Percentiles rank a stretch among this genome's conserved stretches.
phyloP scores from a whole-genome alignment of 139 green algal species.

The Parachlorella kessleri region DNA sequence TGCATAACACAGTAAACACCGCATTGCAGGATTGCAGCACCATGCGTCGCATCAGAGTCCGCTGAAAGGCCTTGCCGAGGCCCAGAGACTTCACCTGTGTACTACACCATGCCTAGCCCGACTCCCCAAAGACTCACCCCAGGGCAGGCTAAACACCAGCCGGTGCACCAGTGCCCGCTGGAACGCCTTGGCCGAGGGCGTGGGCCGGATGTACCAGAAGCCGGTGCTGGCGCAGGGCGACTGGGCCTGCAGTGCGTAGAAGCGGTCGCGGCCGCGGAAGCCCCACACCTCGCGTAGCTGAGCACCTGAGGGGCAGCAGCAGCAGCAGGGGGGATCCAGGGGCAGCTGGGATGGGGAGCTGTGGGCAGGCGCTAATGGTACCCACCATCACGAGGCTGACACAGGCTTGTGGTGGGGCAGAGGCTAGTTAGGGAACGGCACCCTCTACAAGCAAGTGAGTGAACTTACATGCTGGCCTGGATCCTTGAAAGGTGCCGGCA shows the following conservation, averaged over 20 bases:
- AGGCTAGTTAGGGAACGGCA: too few species aligned
- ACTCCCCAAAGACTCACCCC: too few species aligned
- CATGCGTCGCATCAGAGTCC: too few species aligned
- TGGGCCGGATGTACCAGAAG: neutral
- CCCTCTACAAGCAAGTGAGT: too few species aligned
- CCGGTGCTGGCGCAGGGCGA: neutral
- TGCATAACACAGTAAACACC: too few species aligned
- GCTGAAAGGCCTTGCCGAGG: too few species aligned
- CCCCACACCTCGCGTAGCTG: neutral
- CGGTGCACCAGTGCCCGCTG: neutral
- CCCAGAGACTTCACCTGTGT: too few species aligned
- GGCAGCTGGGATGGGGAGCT: neutral
- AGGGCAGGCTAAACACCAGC: neutral
- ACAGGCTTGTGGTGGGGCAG: neutral
- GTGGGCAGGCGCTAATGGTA: neutral
- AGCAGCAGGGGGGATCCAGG: neutral
- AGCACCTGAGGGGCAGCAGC: neutral
- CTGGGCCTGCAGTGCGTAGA: neutral
- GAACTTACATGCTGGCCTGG: too few species aligned
- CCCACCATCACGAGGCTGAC: neutral
- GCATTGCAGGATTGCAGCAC: too few species aligned
- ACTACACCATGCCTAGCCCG: too few species aligned
- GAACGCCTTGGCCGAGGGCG: neutral
- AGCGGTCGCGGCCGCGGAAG: neutral
- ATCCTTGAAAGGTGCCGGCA: too few species aligned